Evolutionary conservation across 768 basidiomycete species (phyloP).

Genomic region (Coprinopsis marcescibilis): DNA sequence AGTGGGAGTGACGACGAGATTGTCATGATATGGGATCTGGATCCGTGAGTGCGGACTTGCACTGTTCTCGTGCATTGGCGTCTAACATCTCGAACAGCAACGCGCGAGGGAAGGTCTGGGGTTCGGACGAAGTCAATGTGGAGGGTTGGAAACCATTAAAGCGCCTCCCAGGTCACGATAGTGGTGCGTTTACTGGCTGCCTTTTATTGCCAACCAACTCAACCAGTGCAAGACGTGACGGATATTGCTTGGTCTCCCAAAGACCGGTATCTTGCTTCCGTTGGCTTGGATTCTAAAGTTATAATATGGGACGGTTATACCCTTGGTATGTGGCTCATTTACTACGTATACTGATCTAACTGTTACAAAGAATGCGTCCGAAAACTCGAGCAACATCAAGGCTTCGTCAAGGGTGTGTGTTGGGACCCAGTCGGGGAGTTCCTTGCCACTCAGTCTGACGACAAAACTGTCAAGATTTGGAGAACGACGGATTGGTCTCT

Average conservation of each 20-base stretch:
- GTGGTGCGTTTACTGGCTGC: slow-evolving; percentile 51
- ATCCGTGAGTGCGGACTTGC: slow-evolving; percentile 63
- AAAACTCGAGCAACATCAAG: slow-evolving; percentile 85
- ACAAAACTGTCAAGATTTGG: slow-evolving; percentile 96
- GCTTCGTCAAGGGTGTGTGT: slow-evolving; percentile 97
- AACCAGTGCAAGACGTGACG: slow-evolving; percentile 65
- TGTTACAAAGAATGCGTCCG: slow-evolving; percentile 61
- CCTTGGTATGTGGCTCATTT: slow-evolving; percentile 50
- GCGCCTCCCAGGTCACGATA: slow-evolving; percentile 89
- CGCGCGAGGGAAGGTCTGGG: slow-evolving; percentile 86
- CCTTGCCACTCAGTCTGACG: slow-evolving; percentile 96
- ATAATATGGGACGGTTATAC: slow-evolving; percentile 93
- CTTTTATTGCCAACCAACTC: not conserved
- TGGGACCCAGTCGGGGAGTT: slow-evolving; percentile 99
- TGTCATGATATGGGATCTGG: slow-evolving; percentile 95
- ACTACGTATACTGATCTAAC: not conserved
- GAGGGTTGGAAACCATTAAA: slow-evolving; percentile 97
- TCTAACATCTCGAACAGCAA: slow-evolving; percentile 36
- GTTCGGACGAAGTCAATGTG: slow-evolving; percentile 91
- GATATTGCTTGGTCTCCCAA: slow-evolving; percentile 94
- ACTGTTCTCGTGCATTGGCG: not conserved
- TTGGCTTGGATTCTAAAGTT: slow-evolving; percentile 87
- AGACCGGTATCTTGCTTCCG: slow-evolving; percentile 89
- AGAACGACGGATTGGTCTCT: slow-evolving; percentile 87
- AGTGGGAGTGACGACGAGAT: slow-evolving; percentile 96